Conservation (phyloP, 352 stramenopile species). For the Pythium folliculosum region DNA sequence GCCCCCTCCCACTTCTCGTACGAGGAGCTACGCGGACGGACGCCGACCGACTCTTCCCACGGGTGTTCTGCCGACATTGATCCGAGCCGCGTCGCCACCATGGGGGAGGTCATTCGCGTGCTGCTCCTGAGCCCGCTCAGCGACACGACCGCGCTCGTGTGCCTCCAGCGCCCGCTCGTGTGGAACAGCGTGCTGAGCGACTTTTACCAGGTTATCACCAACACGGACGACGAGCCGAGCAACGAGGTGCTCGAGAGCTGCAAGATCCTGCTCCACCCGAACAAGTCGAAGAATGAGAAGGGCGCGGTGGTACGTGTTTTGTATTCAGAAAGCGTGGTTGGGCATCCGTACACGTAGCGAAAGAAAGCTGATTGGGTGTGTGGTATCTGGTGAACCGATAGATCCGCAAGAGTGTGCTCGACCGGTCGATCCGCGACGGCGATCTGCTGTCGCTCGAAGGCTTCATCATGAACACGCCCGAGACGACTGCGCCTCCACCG, state of each 20-base stretch:
- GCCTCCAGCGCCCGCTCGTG: conserved; percentile 75
- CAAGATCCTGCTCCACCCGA: conserved; percentile 77
- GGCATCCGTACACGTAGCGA: not conserved
- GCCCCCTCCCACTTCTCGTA: not conserved
- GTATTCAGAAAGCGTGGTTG: not conserved
- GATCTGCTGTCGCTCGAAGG: conserved; percentile 74
- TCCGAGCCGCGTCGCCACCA: conserved; percentile 21
- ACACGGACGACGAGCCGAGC: conserved; percentile 75
- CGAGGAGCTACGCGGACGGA: not conserved
- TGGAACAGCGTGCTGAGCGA: conserved; percentile 75
- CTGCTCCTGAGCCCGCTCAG: conserved; percentile 76
- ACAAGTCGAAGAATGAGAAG: conserved; percentile 83
- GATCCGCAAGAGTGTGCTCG: conserved; percentile 70
- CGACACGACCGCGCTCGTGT: conserved; percentile 71
- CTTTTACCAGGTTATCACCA: conserved; percentile 84
- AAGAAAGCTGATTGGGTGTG: not conserved
- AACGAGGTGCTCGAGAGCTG: conserved; percentile 59
- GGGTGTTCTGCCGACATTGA: not conserved
- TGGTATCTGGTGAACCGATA: conserved; percentile 17
- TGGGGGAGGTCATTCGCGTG: conserved; percentile 82
- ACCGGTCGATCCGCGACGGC: conserved; percentile 81
- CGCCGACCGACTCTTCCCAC: not conserved
- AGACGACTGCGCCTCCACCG: conserved; percentile 49
- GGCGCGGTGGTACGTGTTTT: conserved; percentile 50
- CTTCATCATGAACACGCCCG: conserved; percentile 37